Evolutionary conservation across 2,329 filamentous ascomycete species (phyloP).

Genomic region (Cryphonectria naterciae): DNA sequence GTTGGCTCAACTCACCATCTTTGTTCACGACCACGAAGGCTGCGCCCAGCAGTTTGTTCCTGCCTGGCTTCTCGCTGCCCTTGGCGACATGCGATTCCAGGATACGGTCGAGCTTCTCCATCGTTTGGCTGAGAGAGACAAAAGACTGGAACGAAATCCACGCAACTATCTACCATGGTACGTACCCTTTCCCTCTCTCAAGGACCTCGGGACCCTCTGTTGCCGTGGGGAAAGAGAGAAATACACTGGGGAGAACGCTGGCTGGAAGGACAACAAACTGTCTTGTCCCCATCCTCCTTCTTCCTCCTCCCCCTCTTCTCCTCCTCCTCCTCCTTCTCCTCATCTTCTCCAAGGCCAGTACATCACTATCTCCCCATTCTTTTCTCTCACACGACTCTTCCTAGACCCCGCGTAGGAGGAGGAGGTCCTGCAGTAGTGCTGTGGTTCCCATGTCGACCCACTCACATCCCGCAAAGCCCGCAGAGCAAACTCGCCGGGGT

Average conservation of each 20-base stretch:
- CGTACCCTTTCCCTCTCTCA: neutral
- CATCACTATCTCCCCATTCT: neutral
- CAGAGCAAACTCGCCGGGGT: neutral
- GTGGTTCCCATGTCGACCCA: neutral
- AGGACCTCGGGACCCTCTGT: neutral
- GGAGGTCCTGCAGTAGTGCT: neutral
- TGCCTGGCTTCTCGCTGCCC: constrained; percentile 34
- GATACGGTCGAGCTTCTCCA: constrained; percentile 33
- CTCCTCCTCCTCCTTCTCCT: neutral
- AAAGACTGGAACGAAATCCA: neutral
- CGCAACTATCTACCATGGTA: neutral
- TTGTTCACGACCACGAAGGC: constrained; percentile 42
- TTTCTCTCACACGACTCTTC: neutral
- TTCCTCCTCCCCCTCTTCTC: too few species aligned
- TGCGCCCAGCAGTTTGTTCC: constrained; percentile 42
- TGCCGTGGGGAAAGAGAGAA: neutral
- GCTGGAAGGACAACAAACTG: neutral
- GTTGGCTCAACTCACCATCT: constrained; percentile 34
- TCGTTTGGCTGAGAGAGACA: neutral
- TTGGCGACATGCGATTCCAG: constrained; percentile 36
- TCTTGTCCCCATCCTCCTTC: neutral
- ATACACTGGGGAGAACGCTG: neutral
- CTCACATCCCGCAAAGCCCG: neutral
- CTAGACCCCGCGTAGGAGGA: neutral
- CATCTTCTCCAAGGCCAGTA: neutral